These are phyloP conservation scores for Pyrenophora graminea DNA, from an alignment of 2,329 filamentous ascomycete species.

Conservation along the genomic window DNA sequence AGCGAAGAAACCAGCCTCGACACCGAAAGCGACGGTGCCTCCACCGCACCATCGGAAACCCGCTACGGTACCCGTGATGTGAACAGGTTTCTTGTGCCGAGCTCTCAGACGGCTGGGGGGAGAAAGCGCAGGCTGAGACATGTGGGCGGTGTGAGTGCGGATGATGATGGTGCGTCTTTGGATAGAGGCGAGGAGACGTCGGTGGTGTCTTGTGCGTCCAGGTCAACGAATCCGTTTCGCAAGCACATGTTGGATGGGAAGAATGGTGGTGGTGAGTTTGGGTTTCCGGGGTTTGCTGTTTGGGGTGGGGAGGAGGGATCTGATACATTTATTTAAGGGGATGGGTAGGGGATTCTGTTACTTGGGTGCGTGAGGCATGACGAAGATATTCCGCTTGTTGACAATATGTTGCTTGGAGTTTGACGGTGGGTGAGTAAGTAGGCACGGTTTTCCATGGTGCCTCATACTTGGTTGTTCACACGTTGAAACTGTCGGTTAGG, in stretches of 20 bases:
- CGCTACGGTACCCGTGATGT: background rate
- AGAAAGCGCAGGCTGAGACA: background rate
- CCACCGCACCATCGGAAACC: background rate
- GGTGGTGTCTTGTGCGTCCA: background rate
- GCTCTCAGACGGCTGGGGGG: background rate
- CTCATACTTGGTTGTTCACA: too few species aligned
- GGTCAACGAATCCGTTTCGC: slow-evolving; percentile 4
- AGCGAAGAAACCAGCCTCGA: background rate
- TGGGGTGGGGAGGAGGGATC: too few species aligned
- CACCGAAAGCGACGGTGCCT: background rate
- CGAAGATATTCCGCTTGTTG: too few species aligned
- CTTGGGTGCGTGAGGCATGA: too few species aligned
- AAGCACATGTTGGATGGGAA: background rate
- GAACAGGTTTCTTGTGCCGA: background rate
- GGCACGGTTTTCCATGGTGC: too few species aligned
- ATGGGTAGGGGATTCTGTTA: too few species aligned
- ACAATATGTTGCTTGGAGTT: too few species aligned
- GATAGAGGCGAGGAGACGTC: background rate
- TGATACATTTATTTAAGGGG: too few species aligned
- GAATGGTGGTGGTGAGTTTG: background rate
- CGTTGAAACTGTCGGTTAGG: too few species aligned
- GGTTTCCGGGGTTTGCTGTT: too few species aligned
- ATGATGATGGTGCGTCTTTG: background rate
- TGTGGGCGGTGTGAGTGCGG: too few species aligned
- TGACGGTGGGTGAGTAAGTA: too few species aligned